Evolutionary conservation across 352 stramenopile species (phyloP), one percentile per base, ranked within the genome.

Genomic region (Globisporangium solare): DNA sequence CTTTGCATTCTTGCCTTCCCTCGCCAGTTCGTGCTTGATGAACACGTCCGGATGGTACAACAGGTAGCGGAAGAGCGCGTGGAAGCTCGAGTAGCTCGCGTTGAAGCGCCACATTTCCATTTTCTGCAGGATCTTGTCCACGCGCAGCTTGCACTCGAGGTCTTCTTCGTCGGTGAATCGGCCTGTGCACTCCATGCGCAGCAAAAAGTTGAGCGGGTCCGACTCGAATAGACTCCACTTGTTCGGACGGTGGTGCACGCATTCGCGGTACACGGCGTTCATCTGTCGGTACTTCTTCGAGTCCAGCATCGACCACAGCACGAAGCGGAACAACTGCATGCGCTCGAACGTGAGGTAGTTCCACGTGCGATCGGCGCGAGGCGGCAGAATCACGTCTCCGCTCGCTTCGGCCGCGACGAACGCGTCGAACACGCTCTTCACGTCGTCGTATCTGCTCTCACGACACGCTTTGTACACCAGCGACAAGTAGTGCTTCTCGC

Each of bases 241-340:
- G 60, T 89, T 89, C 21, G 54, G 68, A 13, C 66, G 76, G 39
- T 51, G 57, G 10, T 63, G 58, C n/a, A 88, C 71, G 64, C 80
- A 58, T 21, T 48, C 54, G 12, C 73, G 71, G 48, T 79, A 89
- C 32, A 83, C 79, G 17, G 41, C 17, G 24, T 47, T 51, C 68
- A 86, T 77, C 1, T 54, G 42, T 10, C 67, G 47, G 40, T 70
- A 56, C 2, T 58, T 66, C 2, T 67, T 50, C 6, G 56, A 56
- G 22, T 76, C 58, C n/a, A 88, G 57, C 62, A 89, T 69, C 4
- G 79, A 67, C 79, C 79, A 89, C 3, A 89, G 63, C 66, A 84
- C 68, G 48, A 83, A 77, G 41, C 79, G 76, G 35, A 76, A 64
- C 64, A 89, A 74, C 51, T 89, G 76, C 59, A 83, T 60, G 18